Conservation (phyloP, 768 basidiomycete genomes). For the Russula griseocarnosa region DNA sequence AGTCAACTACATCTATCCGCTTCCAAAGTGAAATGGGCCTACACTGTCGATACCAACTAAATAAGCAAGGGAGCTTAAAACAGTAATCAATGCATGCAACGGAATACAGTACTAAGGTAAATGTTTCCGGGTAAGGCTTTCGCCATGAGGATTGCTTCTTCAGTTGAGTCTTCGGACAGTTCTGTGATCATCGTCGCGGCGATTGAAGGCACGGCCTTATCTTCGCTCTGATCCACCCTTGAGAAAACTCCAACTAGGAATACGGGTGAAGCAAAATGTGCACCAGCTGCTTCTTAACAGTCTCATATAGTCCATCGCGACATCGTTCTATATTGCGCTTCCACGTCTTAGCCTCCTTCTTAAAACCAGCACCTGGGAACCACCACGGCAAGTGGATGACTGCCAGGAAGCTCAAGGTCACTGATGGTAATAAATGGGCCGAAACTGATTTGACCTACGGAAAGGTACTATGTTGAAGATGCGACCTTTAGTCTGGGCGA, state of each 20-base stretch:
- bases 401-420: slow-evolving; percentile 6
- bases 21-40: neutral
- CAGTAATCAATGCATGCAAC: neutral
- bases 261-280: neutral
- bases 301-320: slow-evolving; percentile 30
- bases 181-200: slow-evolving; percentile 10
- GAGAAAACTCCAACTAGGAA: neutral
- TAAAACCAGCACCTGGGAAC: slow-evolving; percentile 33
- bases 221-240: slow-evolving; percentile 4
- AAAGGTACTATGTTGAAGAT: slow-evolving; percentile 42
- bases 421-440: neutral
- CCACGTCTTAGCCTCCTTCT: slow-evolving; percentile 26
- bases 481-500: slow-evolving; percentile 41
- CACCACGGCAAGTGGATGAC: slow-evolving; percentile 33
- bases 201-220: slow-evolving; percentile 10
- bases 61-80: neutral
- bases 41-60: slow-evolving; percentile 21
- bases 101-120: slow-evolving; percentile 3
- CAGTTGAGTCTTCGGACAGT: slow-evolving; percentile 11
- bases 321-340: slow-evolving; percentile 24
- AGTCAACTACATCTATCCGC: neutral
- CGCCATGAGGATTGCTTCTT: slow-evolving; percentile 14
- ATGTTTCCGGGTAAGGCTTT: slow-evolving; percentile 13
- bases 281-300: slow-evolving; percentile 30
- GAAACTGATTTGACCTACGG: slow-evolving; percentile 27